Conservation (phyloP, 106 monocot species). For the Platanthera zijinensis region DNA sequence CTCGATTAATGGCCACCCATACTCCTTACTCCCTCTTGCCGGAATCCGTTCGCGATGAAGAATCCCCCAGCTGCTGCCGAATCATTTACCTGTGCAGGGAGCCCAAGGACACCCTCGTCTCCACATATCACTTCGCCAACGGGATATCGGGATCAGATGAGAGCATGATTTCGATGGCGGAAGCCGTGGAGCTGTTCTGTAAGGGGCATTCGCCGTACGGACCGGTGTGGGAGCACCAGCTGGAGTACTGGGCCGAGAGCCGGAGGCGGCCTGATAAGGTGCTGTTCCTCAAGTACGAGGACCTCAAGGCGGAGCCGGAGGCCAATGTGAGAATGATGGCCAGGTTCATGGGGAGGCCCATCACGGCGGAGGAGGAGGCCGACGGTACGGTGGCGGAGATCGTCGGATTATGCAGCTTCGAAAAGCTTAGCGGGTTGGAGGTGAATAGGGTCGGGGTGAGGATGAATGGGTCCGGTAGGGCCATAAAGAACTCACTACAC, state of each 20-base stretch:
- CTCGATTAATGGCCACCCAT: conserved; percentile 7
- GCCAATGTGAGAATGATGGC: conserved; percentile 12
- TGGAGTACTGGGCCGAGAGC: conserved; percentile 21
- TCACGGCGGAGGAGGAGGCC: conserved; percentile 9
- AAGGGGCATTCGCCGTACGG: not conserved
- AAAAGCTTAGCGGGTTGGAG: conserved; percentile 15
- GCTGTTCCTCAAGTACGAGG: conserved; percentile 27
- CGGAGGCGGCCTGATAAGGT: not conserved
- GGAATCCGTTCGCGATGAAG: conserved; percentile 7
- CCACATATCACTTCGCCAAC: conserved; percentile 18
- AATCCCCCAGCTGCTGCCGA: conserved; percentile 15
- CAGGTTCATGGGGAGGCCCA: conserved; percentile 22
- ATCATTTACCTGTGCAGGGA: conserved; percentile 30
- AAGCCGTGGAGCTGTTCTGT: conserved; percentile 6
- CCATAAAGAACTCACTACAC: not conserved
- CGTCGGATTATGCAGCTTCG: conserved; percentile 20
- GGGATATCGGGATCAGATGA: not conserved
- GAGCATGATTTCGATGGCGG: conserved; percentile 1
- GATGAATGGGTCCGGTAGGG: not conserved
- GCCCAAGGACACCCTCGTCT: conserved; percentile 36
- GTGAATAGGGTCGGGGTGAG: conserved; percentile 5
- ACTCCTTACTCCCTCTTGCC: conserved; percentile 7
- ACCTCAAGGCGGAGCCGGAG: conserved; percentile 10
- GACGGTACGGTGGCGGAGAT: conserved; percentile 17
- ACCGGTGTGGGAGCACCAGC: conserved; percentile 21